Evolutionary conservation across 225 moss, liverwort and hornwort species (phyloP), one percentile per base, ranked within the genome.

Genomic region (Pleurozium schreberi): DNA sequence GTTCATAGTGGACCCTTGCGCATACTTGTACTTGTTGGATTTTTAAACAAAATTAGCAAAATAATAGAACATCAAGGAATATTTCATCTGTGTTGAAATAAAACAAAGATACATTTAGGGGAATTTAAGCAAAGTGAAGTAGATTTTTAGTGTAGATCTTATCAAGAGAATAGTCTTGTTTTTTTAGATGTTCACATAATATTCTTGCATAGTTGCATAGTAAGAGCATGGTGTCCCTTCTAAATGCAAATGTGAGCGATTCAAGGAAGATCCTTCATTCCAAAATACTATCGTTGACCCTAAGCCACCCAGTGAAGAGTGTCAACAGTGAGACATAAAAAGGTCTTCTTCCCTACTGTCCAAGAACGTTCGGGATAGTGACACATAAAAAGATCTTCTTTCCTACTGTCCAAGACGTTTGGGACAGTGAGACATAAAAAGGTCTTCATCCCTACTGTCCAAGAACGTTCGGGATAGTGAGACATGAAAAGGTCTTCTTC

Each of bases 201-300:
- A 57, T 78, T 18, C 7, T 57, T 27, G 17, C 4, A 40, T 18
- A 57, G 18, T 57, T 27, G 17, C 4, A 40, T 18, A 57, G 18
- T 27, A 18, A 40, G 17, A 27, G 7, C 0, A 7, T 0, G 1
- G 15, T 11, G 17, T 18, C 1, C 3, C 3, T 2, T n/a, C 1
- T 5, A 10, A 0, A 22, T 50, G 22, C 53, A 76, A 76, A n/a
- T n/a, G n/a, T 18, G 1, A 40, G 18, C 3, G 0, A n/a, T 38
- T 26, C 0, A 0, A n/a, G 0, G 17, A n/a, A 38, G 17, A 78
- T 7, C 4, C 1, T n/a, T n/a, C 25, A 40, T 58, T 58, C 57
- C 4, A 10, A 15, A 26, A n/a, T 15, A 15, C 6, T 9, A 53
- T 5, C 6, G 0, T 57, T 79, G n/a, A n/a, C 10, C 4, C 57